These are phyloP conservation scores for Podosphaera fusca DNA, from an alignment of 2,329 filamentous ascomycete genomes.

Conservation along the genomic window DNA sequence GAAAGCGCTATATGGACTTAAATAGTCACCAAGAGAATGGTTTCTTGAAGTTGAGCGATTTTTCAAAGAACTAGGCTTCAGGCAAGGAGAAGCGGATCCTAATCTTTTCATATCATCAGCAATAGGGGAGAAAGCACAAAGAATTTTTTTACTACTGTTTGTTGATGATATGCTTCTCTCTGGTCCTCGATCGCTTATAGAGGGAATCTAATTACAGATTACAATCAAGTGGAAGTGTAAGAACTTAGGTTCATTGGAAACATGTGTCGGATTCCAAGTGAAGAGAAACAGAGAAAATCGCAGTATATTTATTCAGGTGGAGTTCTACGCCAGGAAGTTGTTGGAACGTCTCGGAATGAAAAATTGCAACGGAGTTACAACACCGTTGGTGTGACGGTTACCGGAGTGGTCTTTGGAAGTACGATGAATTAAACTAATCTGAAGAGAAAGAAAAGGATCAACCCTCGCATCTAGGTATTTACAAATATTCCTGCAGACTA, in stretches of 20 bases:
- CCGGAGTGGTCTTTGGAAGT: no score
- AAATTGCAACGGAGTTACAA: background rate
- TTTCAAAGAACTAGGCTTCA: no score
- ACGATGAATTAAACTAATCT: no score
- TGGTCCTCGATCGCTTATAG: background rate
- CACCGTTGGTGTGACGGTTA: background rate
- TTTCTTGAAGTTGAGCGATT: no score
- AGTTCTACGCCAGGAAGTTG: background rate
- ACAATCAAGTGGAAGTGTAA: background rate
- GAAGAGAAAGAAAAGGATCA: no score
- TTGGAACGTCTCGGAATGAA: background rate
- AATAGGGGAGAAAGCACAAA: background rate
- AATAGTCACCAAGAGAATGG: no score
- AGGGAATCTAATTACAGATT: background rate
- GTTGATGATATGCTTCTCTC: background rate
- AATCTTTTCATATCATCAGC: background rate
- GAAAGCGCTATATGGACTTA: no score
- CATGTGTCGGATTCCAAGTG: background rate
- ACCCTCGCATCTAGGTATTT: no score
- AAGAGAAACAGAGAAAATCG: background rate
- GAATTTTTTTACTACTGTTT: background rate
- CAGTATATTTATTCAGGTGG: background rate
- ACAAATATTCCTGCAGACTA: no score
- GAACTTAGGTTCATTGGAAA: background rate
- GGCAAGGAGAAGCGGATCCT: no score